Evolutionary conservation across 2,329 filamentous ascomycete species (phyloP), one percentile per base, ranked within the genome.

Genomic region (Colletotrichum sp.): DNA sequence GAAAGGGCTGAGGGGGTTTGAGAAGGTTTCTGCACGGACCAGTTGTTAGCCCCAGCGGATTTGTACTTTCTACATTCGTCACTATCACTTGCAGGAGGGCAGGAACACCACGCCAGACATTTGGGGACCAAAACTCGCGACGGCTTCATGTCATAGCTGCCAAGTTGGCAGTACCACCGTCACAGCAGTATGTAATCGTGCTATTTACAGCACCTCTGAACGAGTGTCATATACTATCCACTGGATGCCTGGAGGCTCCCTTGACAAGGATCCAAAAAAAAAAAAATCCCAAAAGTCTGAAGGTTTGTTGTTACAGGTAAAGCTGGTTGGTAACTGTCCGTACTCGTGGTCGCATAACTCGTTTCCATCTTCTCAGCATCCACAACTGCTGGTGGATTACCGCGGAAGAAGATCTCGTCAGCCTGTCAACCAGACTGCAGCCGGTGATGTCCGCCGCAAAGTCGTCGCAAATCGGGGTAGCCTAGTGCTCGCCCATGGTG

Each of bases 401-500:
- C 30, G 16, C 26, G 55, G 38, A 43, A 12, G 24, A 16, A 21
- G 5, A 18, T 10, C 38, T 56, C 12, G 10, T 30, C 21, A 30
- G 30, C n/a, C 18, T 43, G 8, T 60, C 24, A 58, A 21, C 10
- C 43, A n/a, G 43, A 21, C n/a, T 48, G n/a, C 18, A 48, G 43
- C 43, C 43, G 18, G 43, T 21, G 3, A n/a, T 48, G 18, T 48
- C 43, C 43, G 43, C 43, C 9, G 43, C 43, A 48, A 48, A 48
- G 18, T 48, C 43, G 18, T 48, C 43, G 18, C 43, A 30, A 3
- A n/a, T 24, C 28, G 21, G 16, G 28, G 7, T 8, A 60, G 7
- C 70, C 77, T 81, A 88, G 81, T 93, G 90, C 70, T 91, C 90
- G 16, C 85, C 83, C 26, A 85, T 78, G 60, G 87, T 81, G 32